Conservation (phyloP, 805 yeast genomes). For the Nakazawaea siamensis region DNA sequence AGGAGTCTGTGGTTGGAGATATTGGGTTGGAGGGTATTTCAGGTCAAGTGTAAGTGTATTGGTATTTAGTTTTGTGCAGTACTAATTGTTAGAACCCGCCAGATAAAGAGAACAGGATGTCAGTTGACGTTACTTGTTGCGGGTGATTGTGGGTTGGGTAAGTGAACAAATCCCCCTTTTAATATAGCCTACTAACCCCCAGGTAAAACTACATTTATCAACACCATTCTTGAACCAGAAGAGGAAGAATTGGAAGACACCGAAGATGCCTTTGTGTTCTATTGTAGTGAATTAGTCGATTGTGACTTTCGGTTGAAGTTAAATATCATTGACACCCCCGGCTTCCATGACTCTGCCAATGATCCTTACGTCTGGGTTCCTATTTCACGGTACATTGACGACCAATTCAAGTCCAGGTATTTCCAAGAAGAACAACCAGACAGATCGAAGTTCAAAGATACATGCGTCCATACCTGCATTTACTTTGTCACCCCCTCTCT, state of each 20-base stretch:
- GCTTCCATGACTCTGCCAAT: slow-evolving; percentile 66
- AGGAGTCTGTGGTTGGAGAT: background rate
- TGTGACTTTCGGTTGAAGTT: slow-evolving; percentile 50
- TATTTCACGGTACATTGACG: slow-evolving; percentile 67
- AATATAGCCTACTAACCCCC: slow-evolving; percentile 1
- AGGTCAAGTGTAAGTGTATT: slow-evolving; percentile 4
- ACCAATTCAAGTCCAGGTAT: slow-evolving; percentile 54
- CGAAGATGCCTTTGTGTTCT: slow-evolving; percentile 24
- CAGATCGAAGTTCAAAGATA: slow-evolving; percentile 44
- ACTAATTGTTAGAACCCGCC: slow-evolving; percentile 42
- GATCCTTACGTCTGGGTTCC: slow-evolving; percentile 62
- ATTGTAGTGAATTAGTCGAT: slow-evolving; percentile 50
- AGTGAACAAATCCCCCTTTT: background rate
- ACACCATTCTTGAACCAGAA: slow-evolving; percentile 58
- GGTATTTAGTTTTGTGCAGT: background rate
- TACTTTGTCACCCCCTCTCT: slow-evolving; percentile 73
- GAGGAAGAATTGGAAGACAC: slow-evolving; percentile 29
- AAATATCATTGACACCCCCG: slow-evolving; percentile 66
- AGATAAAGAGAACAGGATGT: slow-evolving; percentile 67
- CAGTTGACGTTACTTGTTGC: slow-evolving; percentile 75
- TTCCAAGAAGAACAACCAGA: slow-evolving; percentile 75
- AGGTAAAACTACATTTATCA: slow-evolving; percentile 73
- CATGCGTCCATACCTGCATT: slow-evolving; percentile 76
- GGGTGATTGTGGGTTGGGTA: slow-evolving; percentile 89
- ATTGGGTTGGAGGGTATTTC: slow-evolving; percentile 1